Evolutionary conservation across 2,329 filamentous ascomycete species (phyloP).

Genomic region (Microdochium paspali): DNA sequence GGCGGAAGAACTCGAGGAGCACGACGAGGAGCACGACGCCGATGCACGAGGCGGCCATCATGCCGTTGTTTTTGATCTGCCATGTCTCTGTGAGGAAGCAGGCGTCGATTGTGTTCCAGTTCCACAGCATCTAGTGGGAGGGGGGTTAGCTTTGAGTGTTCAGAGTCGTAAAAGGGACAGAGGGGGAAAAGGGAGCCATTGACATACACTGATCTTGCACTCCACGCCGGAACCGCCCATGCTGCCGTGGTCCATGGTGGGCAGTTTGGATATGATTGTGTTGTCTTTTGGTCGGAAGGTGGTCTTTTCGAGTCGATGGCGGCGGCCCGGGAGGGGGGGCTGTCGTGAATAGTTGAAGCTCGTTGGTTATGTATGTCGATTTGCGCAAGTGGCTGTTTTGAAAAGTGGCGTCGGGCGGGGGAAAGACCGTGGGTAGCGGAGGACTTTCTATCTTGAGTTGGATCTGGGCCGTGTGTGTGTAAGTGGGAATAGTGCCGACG

Average conservation of each 20-base stretch:
- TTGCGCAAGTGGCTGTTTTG: too few species aligned
- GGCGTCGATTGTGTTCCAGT: slow-evolving; percentile 30
- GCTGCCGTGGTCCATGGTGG: slow-evolving; percentile 4
- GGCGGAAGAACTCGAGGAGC: slow-evolving; percentile 27
- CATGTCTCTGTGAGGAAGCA: slow-evolving; percentile 31
- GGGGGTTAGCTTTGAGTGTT: slow-evolving; percentile 1
- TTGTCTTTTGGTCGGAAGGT: not conserved
- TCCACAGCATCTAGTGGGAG: slow-evolving; percentile 30
- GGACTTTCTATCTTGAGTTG: too few species aligned
- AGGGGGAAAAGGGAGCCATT: not conserved
- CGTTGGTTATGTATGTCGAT: too few species aligned
- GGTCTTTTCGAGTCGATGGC: not conserved
- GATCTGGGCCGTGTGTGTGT: too few species aligned
- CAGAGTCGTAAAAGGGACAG: slow-evolving; percentile 1
- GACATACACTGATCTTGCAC: slow-evolving; percentile 6
- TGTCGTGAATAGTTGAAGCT: too few species aligned
- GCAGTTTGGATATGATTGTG: not conserved
- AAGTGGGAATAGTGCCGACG: too few species aligned
- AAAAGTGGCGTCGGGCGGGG: too few species aligned
- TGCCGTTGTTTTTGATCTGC: slow-evolving; percentile 27
- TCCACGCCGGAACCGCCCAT: not conserved
- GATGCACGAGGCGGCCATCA: slow-evolving; percentile 33
- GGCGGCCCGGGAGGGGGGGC: too few species aligned
- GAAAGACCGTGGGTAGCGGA: too few species aligned
- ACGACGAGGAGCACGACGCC: slow-evolving; percentile 30